Evolutionary conservation across 2,329 filamentous ascomycete genomes (phyloP), one percentile per base, ranked within the genome.

Genomic region (Talaromyces sp.): DNA sequence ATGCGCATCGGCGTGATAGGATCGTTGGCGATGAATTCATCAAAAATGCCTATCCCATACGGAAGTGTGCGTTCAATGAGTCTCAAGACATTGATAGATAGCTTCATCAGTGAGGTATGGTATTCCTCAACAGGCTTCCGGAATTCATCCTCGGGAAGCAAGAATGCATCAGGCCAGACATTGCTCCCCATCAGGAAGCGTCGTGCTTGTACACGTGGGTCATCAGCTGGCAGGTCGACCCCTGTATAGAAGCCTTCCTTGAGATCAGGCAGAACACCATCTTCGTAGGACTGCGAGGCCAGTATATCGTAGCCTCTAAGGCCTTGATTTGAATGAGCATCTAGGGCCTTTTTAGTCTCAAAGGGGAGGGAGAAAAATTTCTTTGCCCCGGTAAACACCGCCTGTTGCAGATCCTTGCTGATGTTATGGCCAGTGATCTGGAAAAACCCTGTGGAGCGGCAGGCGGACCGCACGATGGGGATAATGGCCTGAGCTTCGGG

Each of bases 1-100:
- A 84, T 67, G 28, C 80, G 73, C 66, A 81, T 72, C 16, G 77
- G 78, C 39, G 75, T 78, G 14, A 80, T 74, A 2, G 80, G 76
- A 37, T 80, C 77, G 57, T 76, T 74, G 58, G 75, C 18, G 9
- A 60, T 72, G 57, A 82, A 82, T 5, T 77, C 73, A 35, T 75
- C 69, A 66, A 83, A 82, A 58, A 70, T 61, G 14, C 57, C 54
- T 3, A 67, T 58, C 63, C 76, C 72, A 63, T 76, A 71, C 58
- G 77, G 74, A 55, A 83, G 69, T 56, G 79, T 74, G 66, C 75
- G 67, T 1, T 79, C 80, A 9, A 82, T 68, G 5, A 79, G 74
- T 23, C 75, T 73, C 59, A 82, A 75, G 6, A 83, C 69, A 0
- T 73, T 71, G 4, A 73, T 69, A 1, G 79, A 76, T 3, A 83